Base-by-base conservation (phyloP, 768 basidiomycete species). In the Lactarius pseudohatsudake region DNA sequence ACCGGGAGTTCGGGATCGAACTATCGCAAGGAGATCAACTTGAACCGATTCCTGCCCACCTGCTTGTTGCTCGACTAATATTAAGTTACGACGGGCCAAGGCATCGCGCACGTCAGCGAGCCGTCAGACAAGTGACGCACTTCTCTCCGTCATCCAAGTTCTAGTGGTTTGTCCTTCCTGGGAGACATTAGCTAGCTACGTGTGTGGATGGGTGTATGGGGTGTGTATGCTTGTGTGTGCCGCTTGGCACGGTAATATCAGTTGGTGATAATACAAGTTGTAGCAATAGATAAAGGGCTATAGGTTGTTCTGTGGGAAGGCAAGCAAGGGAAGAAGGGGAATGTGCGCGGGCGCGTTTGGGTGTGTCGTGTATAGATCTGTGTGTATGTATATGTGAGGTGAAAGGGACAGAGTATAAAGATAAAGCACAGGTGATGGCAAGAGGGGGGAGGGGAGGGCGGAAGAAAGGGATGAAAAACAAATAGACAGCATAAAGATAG, bases 401-500 rank as follows among this genome's bases (percentile, higher is more conserved):
- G 50, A 53, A 26, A 26, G 13, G 50, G 50, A 53, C 50, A 15
- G 22, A 26, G 22, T 53, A 32, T 32, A 57, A 36, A 30, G 56
- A 36, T 36, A 57, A 57, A 57, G 56, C 56, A 34, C n/a, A 18
- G 50, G 22, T 26, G 26, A 53, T 13, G 5, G 32, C 9, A 34
- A 9, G 32, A 34, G 32, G n/a, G 36, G 38, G 50, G 13, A 38
- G 22, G 18, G 22, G 56, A 8, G n/a, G 16, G 28, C 32, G 43
- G 50, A 62, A 59, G 16, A 26, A 62, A 40, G 43, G 20, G 9
- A 34, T 2, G 5, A 26, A 16, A 55, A 57, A 26, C 22, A 15
- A 30, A 56, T 55, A 56, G 66, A 64, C 41, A 64, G 28, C 66
- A 67, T 67, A 67, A 67, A 56, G 58, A 64, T 67, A 67, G 50